Evolutionary conservation across 495 filamentous ascomycete species (phyloP).

Genomic region (Neurospora tetraspora): DNA sequence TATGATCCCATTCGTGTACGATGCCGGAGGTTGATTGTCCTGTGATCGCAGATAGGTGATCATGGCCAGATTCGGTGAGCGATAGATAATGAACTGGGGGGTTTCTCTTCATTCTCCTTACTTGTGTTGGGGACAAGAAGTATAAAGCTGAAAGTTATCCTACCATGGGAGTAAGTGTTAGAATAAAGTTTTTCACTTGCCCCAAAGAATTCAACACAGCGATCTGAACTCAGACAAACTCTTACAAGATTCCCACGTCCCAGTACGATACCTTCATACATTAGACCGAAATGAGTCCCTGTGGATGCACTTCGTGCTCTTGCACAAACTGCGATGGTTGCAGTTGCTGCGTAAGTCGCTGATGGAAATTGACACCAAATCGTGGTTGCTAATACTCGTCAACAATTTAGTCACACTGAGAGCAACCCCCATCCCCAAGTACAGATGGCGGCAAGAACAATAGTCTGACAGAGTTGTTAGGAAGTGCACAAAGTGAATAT

Average conservation of each 20-base stretch:
- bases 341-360: constrained; percentile 18
- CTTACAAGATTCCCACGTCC: neutral
- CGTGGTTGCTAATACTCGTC: neutral
- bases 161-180: neutral
- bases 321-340: constrained; percentile 15
- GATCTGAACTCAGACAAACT: neutral
- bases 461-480: neutral
- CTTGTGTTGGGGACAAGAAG: neutral
- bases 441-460: neutral
- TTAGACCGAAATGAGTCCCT: constrained; percentile 9
- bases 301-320: constrained; percentile 16
- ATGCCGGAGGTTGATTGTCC: neutral
- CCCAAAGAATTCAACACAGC: neutral
- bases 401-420: neutral
- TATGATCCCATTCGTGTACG: neutral
- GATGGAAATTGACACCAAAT: neutral
- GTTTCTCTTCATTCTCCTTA: neutral
- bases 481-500: neutral
- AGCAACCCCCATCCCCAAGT: neutral
- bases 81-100: neutral
- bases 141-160: neutral
- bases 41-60: neutral
- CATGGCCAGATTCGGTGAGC: neutral
- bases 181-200: neutral
- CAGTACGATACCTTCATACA: neutral